phyloP scores from a whole-genome alignment of 2,329 filamentous ascomycete genomes.

The Pezicula neosporulosa region DNA sequence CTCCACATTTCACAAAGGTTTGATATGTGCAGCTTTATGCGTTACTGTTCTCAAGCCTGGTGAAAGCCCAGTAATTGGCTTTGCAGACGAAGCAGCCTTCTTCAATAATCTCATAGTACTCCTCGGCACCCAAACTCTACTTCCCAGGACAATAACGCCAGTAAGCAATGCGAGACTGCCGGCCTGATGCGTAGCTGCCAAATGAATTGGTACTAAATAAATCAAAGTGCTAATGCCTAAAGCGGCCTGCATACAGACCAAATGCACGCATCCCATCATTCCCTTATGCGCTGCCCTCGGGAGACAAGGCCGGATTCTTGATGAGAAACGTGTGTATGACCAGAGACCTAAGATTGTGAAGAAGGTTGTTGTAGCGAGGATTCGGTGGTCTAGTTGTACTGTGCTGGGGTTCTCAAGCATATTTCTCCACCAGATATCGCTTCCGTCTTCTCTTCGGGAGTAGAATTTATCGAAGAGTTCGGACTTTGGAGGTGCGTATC shows the following conservation, averaged over 20 bases:
- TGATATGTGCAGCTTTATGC: constrained; percentile 6
- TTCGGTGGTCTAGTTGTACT: constrained; percentile 93
- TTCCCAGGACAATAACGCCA: constrained; percentile 75
- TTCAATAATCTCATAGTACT: constrained; percentile 59
- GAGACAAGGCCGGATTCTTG: constrained; percentile 50
- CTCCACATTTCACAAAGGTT: constrained; percentile 1
- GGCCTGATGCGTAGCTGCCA: constrained; percentile 91
- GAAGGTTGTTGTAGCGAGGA: constrained; percentile 87
- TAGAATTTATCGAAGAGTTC: constrained; percentile 89
- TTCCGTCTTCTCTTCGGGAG: constrained; percentile 70
- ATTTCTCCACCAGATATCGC: constrained; percentile 94
- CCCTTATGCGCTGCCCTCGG: constrained; percentile 64
- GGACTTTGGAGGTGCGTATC: constrained; percentile 72
- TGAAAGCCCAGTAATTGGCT: not conserved
- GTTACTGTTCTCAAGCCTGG: constrained; percentile 2
- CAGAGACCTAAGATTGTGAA: constrained; percentile 75
- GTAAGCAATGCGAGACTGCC: constrained; percentile 83
- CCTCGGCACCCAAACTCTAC: constrained; percentile 70
- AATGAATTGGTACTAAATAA: constrained; percentile 85
- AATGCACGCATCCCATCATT: constrained; percentile 75
- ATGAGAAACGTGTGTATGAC: constrained; percentile 71
- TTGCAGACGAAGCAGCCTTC: constrained; percentile 12
- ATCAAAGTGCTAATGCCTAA: constrained; percentile 89
- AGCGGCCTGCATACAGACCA: constrained; percentile 76
- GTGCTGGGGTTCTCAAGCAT: constrained; percentile 95